These are phyloP conservation scores for Pleomassaria siparia DNA, from an alignment of 2,329 filamentous ascomycete species.

Conservation along the genomic window DNA sequence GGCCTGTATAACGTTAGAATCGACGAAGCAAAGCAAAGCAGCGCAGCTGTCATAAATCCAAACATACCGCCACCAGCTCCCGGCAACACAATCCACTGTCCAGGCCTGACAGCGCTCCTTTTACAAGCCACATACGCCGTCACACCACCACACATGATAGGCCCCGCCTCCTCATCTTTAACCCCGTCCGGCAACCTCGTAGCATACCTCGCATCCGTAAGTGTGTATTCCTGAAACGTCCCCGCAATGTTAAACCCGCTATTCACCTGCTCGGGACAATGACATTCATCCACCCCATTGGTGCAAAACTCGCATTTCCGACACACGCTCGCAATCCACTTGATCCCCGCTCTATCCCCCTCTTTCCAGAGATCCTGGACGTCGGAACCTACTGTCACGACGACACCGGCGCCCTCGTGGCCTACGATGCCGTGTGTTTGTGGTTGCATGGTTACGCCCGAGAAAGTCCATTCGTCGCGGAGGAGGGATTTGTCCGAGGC, in stretches of 20 bases:
- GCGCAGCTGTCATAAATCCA: conserved; percentile 9
- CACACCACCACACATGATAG: conserved; percentile 51
- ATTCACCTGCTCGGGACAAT: conserved; percentile 58
- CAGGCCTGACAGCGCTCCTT: conserved; percentile 38
- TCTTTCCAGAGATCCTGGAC: conserved; percentile 67
- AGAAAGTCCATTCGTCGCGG: conserved; percentile 40
- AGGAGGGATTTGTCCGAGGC: conserved; percentile 40
- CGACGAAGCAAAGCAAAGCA: no score
- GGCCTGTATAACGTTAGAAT: conserved; percentile 22
- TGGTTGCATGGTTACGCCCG: conserved; percentile 57
- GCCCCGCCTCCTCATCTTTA: conserved; percentile 48
- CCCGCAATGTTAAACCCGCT: conserved; percentile 61
- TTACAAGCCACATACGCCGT: conserved; percentile 53
- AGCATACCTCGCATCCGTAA: conserved; percentile 50
- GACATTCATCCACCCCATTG: conserved; percentile 55
- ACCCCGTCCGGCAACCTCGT: conserved; percentile 49
- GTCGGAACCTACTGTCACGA: conserved; percentile 75
- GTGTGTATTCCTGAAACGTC: conserved; percentile 46
- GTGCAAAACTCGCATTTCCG: conserved; percentile 78
- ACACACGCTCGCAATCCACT: conserved; percentile 86
- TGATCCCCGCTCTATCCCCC: conserved; percentile 55
- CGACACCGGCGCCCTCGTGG: conserved; percentile 72
- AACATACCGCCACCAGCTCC: conserved; percentile 40
- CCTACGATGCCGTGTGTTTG: conserved; percentile 75
- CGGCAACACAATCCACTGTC: conserved; percentile 44